A percentile compares a stretch with the other conserved stretches of the same genome.
These are phyloP conservation scores for Umbelopsis ramanniana DNA, from an alignment of 192 early-diverging fungal genomes.

Conservation along the genomic window DNA sequence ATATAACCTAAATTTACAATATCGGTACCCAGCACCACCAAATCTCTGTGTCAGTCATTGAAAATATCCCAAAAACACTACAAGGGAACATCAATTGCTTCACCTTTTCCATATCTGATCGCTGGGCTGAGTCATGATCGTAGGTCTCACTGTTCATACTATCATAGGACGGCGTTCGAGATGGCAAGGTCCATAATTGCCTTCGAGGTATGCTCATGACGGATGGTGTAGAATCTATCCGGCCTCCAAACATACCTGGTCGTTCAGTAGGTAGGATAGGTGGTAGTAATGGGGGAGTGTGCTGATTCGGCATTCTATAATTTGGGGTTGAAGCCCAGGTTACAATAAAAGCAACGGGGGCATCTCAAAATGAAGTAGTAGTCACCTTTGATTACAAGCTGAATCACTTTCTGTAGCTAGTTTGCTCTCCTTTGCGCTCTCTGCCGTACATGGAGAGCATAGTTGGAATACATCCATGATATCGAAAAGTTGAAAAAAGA, in stretches of 20 bases:
- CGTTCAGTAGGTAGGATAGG: slow-evolving; percentile 5
- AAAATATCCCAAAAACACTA: neutral
- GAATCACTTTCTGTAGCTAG: neutral
- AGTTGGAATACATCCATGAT: slow-evolving; percentile 18
- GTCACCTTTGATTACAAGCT: neutral
- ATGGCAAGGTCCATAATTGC: slow-evolving; percentile 6
- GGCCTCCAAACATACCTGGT: neutral
- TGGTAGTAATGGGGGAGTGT: neutral
- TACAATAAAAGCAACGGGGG: neutral
- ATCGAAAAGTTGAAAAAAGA: neutral
- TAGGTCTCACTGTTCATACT: slow-evolving; percentile 1
- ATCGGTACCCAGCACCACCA: neutral
- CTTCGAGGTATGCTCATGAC: neutral
- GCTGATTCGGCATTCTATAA: neutral
- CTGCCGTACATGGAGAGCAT: neutral
- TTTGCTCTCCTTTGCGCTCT: neutral
- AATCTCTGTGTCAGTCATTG: neutral
- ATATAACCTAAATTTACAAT: slow-evolving; percentile 24
- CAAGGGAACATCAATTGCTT: neutral
- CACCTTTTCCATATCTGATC: slow-evolving; percentile 1
- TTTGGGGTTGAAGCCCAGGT: neutral
- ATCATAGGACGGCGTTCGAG: slow-evolving; percentile 8
- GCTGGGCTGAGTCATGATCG: neutral
- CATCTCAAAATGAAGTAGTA: neutral
- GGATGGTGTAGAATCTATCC: neutral